Percentiles rank a stretch among this genome's conserved stretches.
Conservation (phyloP, 2,329 filamentous ascomycete species). For the Aureobasidium uvarum region DNA sequence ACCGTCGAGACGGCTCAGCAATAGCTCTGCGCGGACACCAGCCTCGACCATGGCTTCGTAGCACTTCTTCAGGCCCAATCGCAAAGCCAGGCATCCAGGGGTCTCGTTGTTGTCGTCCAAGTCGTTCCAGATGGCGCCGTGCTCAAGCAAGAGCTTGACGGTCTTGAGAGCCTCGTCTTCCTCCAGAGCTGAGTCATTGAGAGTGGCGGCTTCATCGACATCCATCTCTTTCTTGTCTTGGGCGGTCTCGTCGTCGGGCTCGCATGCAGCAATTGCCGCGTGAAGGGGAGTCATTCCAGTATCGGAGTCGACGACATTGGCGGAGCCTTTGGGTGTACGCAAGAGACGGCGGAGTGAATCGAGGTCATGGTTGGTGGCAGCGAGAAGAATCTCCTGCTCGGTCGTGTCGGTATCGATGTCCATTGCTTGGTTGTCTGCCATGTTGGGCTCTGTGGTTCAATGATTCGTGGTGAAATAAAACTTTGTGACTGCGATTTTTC, state of each 20-base stretch:
- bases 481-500: not conserved
- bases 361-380: slow-evolving; percentile 66
- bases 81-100: slow-evolving; percentile 77
- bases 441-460: not conserved
- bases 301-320: slow-evolving; percentile 74
- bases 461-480: not conserved
- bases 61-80: slow-evolving; percentile 65
- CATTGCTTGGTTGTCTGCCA: slow-evolving; percentile 28
- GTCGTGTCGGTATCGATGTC: slow-evolving; percentile 45
- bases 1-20: slow-evolving; percentile 76
- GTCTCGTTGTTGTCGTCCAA: slow-evolving; percentile 84
- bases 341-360: slow-evolving; percentile 67
- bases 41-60: slow-evolving; percentile 86
- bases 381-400: slow-evolving; percentile 62
- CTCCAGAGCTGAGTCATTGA: slow-evolving; percentile 38
- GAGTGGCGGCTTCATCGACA: slow-evolving; percentile 36
- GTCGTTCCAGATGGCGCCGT: slow-evolving; percentile 97
- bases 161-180: slow-evolving; percentile 65
- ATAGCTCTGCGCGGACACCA: slow-evolving; percentile 83
- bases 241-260: slow-evolving; percentile 43
- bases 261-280: slow-evolving; percentile 71
- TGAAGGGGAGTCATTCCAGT: slow-evolving; percentile 88
- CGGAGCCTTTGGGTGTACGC: slow-evolving; percentile 53
- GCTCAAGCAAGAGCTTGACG: slow-evolving; percentile 73
- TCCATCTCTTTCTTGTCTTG: slow-evolving; percentile 34